Conservation (phyloP, 176 grass and related monocot species). For the Oryza officinalis region DNA sequence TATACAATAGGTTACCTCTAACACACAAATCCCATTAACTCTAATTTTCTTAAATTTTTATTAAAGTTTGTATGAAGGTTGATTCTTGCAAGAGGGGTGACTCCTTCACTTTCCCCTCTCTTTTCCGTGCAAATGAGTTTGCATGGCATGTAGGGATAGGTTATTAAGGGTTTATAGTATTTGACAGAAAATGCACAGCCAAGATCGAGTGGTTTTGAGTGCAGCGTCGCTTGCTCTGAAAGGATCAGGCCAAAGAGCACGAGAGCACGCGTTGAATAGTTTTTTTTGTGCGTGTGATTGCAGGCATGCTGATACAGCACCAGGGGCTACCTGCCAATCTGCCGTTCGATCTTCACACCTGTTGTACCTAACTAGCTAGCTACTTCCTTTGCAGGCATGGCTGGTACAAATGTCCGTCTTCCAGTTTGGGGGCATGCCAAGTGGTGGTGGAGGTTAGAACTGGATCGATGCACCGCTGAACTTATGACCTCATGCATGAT, state of each 20-base stretch:
- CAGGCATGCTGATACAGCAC: neutral
- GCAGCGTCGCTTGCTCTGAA: neutral
- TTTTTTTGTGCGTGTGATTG: neutral
- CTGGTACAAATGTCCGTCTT: neutral
- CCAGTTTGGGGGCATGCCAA: neutral
- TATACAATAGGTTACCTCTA: no score
- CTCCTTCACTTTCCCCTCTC: no score
- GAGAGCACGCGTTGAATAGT: neutral
- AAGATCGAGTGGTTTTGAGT: neutral
- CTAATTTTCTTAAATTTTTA: no score
- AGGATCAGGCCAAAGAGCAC: neutral
- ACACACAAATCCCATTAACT: no score
- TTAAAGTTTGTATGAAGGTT: no score
- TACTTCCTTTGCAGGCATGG: neutral
- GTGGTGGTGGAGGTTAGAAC: neutral
- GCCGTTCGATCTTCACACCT: neutral
- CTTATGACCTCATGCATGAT: neutral
- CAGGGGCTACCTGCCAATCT: neutral
- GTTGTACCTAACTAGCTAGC: neutral
- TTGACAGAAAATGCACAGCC: neutral
- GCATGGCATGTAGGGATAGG: no score
- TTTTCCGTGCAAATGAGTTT: no score
- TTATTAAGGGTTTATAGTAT: no score
- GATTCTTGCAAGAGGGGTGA: no score
- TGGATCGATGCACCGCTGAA: neutral